These are phyloP conservation scores for Fusarium ambrosium DNA, from an alignment of 2,329 filamentous ascomycete species.

Conservation along the genomic window DNA sequence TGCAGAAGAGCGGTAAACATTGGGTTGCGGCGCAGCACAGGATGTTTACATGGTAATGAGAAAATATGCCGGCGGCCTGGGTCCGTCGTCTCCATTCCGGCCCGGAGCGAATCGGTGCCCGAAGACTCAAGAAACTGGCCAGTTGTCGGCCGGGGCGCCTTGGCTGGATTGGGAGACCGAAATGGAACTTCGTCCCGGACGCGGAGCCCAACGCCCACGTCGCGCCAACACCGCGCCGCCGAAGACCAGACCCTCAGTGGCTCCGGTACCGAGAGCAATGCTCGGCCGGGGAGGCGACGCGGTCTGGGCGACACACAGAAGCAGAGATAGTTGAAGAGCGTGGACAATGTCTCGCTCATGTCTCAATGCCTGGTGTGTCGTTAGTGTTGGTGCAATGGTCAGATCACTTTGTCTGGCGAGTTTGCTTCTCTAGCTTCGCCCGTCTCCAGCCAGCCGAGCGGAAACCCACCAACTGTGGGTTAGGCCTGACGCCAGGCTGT, in stretches of 20 bases:
- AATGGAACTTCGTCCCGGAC: slow-evolving; percentile 1
- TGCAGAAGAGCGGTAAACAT: slow-evolving; percentile 24
- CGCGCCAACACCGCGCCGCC: slow-evolving; percentile 7
- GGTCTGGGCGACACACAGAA: background rate
- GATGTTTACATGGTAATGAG: slow-evolving; percentile 8
- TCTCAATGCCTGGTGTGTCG: slow-evolving; percentile 9
- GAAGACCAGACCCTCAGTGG: slow-evolving; percentile 11
- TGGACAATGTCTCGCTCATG: background rate
- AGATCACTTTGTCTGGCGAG: slow-evolving; percentile 26
- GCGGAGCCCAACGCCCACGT: slow-evolving; percentile 10
- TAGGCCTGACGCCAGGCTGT: slow-evolving; percentile 10
- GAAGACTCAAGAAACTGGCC: slow-evolving; percentile 5
- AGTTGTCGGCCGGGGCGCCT: slow-evolving; percentile 14
- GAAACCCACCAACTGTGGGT: slow-evolving; percentile 13
- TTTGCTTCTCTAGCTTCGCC: slow-evolving; percentile 21
- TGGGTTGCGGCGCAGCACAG: slow-evolving; percentile 18
- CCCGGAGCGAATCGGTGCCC: slow-evolving; percentile 29
- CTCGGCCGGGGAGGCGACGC: slow-evolving; percentile 8
- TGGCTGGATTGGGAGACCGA: slow-evolving; percentile 19
- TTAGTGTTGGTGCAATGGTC: slow-evolving; percentile 22
- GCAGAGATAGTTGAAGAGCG: background rate
- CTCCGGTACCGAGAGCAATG: slow-evolving; percentile 10
- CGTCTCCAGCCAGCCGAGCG: slow-evolving; percentile 8
- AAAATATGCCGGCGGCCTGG: slow-evolving; percentile 12
- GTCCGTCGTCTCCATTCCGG: slow-evolving; percentile 20